Base-by-base conservation (phyloP, 768 basidiomycete genomes). In the Phaffia australis region DNA sequence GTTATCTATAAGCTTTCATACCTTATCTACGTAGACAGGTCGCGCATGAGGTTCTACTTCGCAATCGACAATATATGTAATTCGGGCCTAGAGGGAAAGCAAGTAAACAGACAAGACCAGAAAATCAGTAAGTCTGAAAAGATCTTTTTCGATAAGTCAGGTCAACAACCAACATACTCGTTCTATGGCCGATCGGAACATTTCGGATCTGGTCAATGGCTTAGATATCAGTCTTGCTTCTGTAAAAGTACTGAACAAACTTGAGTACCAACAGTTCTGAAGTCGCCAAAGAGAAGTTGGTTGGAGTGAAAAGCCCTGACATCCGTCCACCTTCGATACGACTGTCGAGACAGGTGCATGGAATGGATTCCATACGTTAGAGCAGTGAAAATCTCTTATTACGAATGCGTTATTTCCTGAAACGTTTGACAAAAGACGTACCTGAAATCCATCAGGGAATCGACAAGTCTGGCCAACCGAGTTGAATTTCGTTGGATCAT, bases 391-490 rank as follows among this genome's bases (percentile, higher is more conserved):
- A 42, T 5, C 4, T 42, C 35, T 54, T 15, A 54, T 15, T 30
- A 66, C 76, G 76, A 4, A 79, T 63, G 23, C 75, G 71, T n/a
- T 42, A 42, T 5, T 11, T 42, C 35, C 11, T 42, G 35, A 11
- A n/a, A n/a, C 11, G 35, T 42, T 11, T 5, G 35, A 42, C 35
- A 42, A 11, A 5, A 11, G 4, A 42, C 35, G 11, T 42, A 42
- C 35, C 35, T 76, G 68, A 79, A 78, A 69, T 79, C 78, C 77
- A 79, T 76, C 19, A 79, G 64, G 16, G 76, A 73, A 47, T 76
- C 75, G 35, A 79, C 76, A 8, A 79, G 70, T 16, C 78, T 73
- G 5, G 71, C 65, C 3, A 79, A 66, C 27, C 78, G 69, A 23
- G 73, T 72, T 23, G 76, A 73, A 68, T 78, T 79, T 16, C 77